Percentiles rank a stretch among this genome's conserved stretches.
Evolutionary conservation across 495 filamentous ascomycete genomes (phyloP).

Genomic region (Hypoxylon trugodes): DNA sequence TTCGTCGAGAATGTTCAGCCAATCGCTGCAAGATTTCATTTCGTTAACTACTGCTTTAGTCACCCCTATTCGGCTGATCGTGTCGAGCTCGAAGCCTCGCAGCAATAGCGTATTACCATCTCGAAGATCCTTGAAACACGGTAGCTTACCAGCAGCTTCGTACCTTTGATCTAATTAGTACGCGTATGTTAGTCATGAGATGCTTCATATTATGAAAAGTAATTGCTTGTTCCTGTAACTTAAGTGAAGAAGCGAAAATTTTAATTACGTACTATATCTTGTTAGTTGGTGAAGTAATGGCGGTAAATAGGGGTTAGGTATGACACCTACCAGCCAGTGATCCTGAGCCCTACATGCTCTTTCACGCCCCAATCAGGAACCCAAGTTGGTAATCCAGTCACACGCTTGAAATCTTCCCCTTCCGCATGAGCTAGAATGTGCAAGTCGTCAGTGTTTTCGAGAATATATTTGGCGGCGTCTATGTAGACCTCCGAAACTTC

Average conservation of each 20-base stretch:
- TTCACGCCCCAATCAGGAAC: slow-evolving; percentile 34
- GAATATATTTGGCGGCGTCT: slow-evolving; percentile 20
- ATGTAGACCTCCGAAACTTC: slow-evolving; percentile 21
- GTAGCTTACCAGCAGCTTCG: slow-evolving; percentile 19
- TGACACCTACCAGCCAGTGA: no score
- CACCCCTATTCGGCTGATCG: slow-evolving; percentile 24
- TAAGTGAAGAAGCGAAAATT: no score
- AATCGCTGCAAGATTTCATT: slow-evolving; percentile 10
- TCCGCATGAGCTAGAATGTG: slow-evolving; percentile 35
- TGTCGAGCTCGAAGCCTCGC: slow-evolving; percentile 29
- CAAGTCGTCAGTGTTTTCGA: slow-evolving; percentile 6
- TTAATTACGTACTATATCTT: no score
- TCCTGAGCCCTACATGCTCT: slow-evolving; percentile 29
- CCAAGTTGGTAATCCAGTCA: slow-evolving; percentile 19
- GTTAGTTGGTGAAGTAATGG: no score
- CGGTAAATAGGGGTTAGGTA: no score
- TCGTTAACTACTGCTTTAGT: slow-evolving; percentile 24
- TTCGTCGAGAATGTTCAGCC: slow-evolving; percentile 21
- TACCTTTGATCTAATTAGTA: slow-evolving; percentile 25
- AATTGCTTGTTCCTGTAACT: no score
- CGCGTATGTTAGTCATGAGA: no score
- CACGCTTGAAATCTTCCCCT: slow-evolving; percentile 8
- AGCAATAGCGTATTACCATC: not conserved
- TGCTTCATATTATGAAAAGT: no score
- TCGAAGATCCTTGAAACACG: slow-evolving; percentile 16